Conservation (phyloP, 768 basidiomycete species). For the Suillus occidentalis region DNA sequence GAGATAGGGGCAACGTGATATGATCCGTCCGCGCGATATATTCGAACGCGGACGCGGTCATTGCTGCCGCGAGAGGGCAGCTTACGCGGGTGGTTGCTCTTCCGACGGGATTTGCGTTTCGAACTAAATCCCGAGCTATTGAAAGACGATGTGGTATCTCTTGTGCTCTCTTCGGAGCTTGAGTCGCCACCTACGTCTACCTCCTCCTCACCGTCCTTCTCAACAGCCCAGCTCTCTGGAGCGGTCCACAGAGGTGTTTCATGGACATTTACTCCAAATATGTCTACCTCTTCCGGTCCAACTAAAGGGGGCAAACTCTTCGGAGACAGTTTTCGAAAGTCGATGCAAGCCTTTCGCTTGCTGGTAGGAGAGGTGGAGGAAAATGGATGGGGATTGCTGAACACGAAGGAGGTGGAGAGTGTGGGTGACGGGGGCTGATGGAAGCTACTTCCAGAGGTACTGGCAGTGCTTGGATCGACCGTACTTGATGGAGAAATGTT, state of each 20-base stretch:
- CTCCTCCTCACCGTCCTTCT: constrained; percentile 41
- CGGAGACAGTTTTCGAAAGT: constrained; percentile 50
- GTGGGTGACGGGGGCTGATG: constrained; percentile 38
- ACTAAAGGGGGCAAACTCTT: constrained; percentile 37
- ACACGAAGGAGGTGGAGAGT: constrained; percentile 33
- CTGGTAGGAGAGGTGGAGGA: constrained; percentile 15
- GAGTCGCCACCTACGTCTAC: constrained; percentile 40
- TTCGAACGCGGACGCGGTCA: too few species aligned
- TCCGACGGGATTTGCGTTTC: too few species aligned
- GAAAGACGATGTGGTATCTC: too few species aligned
- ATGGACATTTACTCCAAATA: constrained; percentile 12
- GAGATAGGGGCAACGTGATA: too few species aligned
- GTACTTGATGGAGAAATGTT: constrained; percentile 17
- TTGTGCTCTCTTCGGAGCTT: constrained; percentile 41
- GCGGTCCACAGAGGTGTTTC: constrained; percentile 54
- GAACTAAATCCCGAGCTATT: too few species aligned
- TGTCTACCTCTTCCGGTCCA: constrained; percentile 12
- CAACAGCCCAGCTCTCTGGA: constrained; percentile 78
- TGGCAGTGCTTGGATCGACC: constrained; percentile 32
- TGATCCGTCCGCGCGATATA: too few species aligned
- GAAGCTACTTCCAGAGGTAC: constrained; percentile 41
- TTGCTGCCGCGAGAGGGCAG: too few species aligned
- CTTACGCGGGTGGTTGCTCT: too few species aligned
- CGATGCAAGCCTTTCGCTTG: constrained; percentile 26
- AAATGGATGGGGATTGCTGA: constrained; percentile 37